Evolutionary conservation across 805 yeast species (phyloP).

Genomic region (Tetrapisispora fleetii): DNA sequence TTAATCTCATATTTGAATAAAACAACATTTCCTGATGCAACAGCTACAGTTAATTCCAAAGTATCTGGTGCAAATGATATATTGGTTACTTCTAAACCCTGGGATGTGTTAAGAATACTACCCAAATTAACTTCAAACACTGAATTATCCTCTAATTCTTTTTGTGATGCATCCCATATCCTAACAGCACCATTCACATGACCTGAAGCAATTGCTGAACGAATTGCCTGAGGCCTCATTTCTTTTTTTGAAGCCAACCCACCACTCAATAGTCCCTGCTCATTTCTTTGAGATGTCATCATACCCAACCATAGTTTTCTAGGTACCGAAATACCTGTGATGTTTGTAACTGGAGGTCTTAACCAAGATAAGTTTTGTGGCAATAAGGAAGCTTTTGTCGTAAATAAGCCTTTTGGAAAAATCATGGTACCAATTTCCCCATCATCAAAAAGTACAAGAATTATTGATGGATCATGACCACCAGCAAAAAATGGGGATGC

Average conservation of each 20-base stretch:
- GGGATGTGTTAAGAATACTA: constrained; percentile 37
- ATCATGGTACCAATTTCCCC: constrained; percentile 57
- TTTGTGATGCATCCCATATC: constrained; percentile 73
- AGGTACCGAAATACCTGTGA: constrained; percentile 47
- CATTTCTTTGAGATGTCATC: constrained; percentile 31
- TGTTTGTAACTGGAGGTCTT: constrained; percentile 56
- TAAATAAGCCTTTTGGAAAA: constrained; percentile 45
- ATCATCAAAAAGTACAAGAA: constrained; percentile 48
- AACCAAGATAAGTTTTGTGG: constrained; percentile 78
- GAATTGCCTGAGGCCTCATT: constrained; percentile 38
- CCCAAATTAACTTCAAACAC: constrained; percentile 53
- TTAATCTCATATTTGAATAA: constrained; percentile 62
- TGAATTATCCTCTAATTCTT: constrained; percentile 51
- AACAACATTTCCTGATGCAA: constrained; percentile 62
- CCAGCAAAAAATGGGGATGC: constrained; percentile 73
- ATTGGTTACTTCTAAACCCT: constrained; percentile 38
- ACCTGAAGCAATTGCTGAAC: constrained; percentile 68
- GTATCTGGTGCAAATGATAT: constrained; percentile 71
- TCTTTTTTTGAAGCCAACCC: constrained; percentile 58
- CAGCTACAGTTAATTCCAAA: constrained; percentile 64
- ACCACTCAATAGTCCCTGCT: constrained; percentile 53
- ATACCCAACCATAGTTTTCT: constrained; percentile 73
- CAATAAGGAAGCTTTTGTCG: constrained; percentile 47
- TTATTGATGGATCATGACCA: constrained; percentile 60
- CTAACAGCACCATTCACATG: constrained; percentile 79